phyloP scores from a whole-genome alignment of 2,329 filamentous ascomycete genomes.

The Thelonectria rubi region DNA sequence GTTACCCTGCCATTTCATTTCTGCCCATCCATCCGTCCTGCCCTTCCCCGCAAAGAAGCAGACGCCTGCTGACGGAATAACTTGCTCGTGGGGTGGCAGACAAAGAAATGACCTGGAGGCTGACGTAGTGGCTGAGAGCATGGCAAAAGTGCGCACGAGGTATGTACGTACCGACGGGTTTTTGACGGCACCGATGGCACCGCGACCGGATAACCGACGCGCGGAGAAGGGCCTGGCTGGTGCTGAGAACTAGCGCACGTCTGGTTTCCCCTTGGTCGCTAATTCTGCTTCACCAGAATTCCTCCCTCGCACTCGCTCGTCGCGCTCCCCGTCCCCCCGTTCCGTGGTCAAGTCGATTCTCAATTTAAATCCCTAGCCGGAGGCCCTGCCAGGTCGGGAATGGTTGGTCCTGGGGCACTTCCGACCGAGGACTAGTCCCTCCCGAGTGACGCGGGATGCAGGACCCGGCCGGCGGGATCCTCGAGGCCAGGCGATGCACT shows the following conservation, averaged over 20 bases:
- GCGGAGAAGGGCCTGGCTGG: no score
- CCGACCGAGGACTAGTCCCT: slow-evolving; percentile 20
- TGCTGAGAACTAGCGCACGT: neutral
- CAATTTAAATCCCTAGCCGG: slow-evolving; percentile 26
- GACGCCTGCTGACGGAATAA: slow-evolving; percentile 14
- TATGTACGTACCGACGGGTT: no score
- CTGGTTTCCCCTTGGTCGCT: neutral
- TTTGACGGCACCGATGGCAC: no score
- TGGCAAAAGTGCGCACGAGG: neutral
- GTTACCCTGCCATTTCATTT: neutral
- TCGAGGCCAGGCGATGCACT: slow-evolving; percentile 21
- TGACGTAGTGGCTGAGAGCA: slow-evolving; percentile 18
- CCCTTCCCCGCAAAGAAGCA: slow-evolving; percentile 17
- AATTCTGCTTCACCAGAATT: neutral
- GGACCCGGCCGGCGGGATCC: slow-evolving; percentile 40
- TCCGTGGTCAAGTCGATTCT: slow-evolving; percentile 5
- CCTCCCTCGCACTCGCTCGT: slow-evolving; percentile 6
- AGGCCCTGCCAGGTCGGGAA: slow-evolving; percentile 15
- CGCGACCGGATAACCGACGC: no score
- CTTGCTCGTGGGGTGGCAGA: slow-evolving; percentile 1
- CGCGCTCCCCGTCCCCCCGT: slow-evolving; percentile 19
- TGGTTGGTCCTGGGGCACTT: slow-evolving; percentile 21
- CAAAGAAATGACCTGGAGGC: slow-evolving; percentile 5
- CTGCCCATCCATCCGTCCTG: slow-evolving; percentile 3
- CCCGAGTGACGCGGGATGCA: slow-evolving; percentile 36